Evolutionary conservation across 345 rosid genomes (phyloP).

Genomic region (Citrus australasica): DNA sequence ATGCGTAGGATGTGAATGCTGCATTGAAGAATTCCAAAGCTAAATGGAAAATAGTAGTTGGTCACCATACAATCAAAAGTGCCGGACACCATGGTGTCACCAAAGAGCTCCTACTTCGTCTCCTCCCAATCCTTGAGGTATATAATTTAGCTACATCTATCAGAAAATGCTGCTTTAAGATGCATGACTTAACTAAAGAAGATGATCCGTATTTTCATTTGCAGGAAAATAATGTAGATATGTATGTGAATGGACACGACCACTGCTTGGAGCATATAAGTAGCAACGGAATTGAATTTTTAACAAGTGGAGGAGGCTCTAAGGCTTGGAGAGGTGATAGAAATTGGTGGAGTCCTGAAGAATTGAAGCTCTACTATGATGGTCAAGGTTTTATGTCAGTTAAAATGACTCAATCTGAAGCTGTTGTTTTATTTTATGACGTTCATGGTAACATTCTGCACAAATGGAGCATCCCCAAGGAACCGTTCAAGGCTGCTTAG

Average conservation of each 20-base stretch:
- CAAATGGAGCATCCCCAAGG: constrained; percentile 33
- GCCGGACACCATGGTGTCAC: constrained; percentile 71
- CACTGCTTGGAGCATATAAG: constrained; percentile 80
- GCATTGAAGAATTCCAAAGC: constrained; percentile 48
- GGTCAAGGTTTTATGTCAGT: constrained; percentile 83
- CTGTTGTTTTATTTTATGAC: constrained; percentile 40
- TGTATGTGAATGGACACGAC: constrained; percentile 80
- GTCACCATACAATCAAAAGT: constrained; percentile 75
- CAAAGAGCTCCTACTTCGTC: constrained; percentile 37
- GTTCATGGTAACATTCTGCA: constrained; percentile 53
- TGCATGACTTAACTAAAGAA: not conserved
- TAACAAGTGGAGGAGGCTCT: constrained; percentile 86
- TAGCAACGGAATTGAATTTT: constrained; percentile 41
- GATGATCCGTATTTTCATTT: not conserved
- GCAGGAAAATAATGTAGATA: constrained; percentile 59
- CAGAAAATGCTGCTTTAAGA: not conserved
- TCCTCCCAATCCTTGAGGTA: constrained; percentile 70
- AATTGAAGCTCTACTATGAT: constrained; percentile 58
- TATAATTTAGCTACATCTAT: not conserved
- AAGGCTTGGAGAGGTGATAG: constrained; percentile 73
- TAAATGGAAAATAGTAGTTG: constrained; percentile 75
- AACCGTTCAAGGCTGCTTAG: not conserved
- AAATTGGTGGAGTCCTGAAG: constrained; percentile 43
- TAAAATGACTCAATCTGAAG: constrained; percentile 28
- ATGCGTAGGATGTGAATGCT: constrained; percentile 33